These are phyloP conservation scores for Gossypium davidsonii DNA, from an alignment of 441 rosid species.

Conservation along the genomic window DNA sequence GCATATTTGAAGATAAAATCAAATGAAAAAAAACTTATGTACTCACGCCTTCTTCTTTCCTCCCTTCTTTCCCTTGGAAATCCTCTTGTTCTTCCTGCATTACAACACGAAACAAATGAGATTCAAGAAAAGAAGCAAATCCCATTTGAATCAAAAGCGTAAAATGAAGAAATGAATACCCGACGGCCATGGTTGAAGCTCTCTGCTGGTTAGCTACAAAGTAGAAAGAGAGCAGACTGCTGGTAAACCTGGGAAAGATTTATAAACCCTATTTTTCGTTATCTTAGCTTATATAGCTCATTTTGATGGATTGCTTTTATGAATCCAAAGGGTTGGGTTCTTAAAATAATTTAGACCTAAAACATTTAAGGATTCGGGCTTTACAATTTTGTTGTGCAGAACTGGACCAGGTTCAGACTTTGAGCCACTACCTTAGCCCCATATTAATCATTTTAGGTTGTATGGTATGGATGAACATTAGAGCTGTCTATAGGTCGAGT, in stretches of 20 bases:
- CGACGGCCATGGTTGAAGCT: slow-evolving; percentile 67
- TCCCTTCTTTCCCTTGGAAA: slow-evolving; percentile 91
- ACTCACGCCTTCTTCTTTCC: slow-evolving; percentile 95
- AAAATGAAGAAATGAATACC: slow-evolving; percentile 31
- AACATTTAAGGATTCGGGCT: background rate
- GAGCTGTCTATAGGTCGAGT: no score
- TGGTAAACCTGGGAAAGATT: background rate
- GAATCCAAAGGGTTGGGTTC: background rate
- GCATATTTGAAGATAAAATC: background rate
- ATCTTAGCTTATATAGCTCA: background rate
- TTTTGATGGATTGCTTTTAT: background rate
- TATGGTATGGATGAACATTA: no score
- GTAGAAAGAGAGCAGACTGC: slow-evolving; percentile 11
- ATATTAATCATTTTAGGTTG: no score
- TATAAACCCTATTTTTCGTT: slow-evolving; percentile 14
- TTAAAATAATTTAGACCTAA: background rate
- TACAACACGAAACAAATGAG: background rate
- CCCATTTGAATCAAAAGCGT: background rate
- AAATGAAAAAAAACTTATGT: background rate
- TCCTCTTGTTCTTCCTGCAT: slow-evolving; percentile 72
- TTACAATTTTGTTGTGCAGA: background rate
- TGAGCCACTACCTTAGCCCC: background rate
- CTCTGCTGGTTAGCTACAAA: background rate
- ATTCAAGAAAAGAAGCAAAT: background rate
- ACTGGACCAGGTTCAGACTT: background rate